Percentiles rank a stretch among this genome's conserved stretches.
These are phyloP conservation scores for Clonostachys solani DNA, from an alignment of 2,329 filamentous ascomycete species.

Conservation along the genomic window DNA sequence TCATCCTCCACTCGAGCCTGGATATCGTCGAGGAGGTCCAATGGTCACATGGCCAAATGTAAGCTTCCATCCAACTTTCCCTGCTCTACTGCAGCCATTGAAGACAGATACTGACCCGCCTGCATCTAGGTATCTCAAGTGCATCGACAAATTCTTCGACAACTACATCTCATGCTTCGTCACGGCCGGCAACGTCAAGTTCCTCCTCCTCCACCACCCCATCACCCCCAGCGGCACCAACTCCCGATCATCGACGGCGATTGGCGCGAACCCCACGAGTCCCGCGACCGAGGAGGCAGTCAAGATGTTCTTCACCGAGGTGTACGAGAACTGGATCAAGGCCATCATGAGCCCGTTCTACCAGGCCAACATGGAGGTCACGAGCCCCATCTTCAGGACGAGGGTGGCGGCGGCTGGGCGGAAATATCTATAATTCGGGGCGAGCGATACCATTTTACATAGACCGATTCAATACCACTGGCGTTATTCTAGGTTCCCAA, in stretches of 20 bases:
- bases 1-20: slow-evolving; percentile 89
- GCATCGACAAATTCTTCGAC: slow-evolving; percentile 94
- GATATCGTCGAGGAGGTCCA: slow-evolving; percentile 96
- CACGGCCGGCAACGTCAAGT: slow-evolving; percentile 87
- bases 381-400: slow-evolving; percentile 79
- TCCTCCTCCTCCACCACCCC: slow-evolving; percentile 89
- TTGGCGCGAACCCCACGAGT: slow-evolving; percentile 79
- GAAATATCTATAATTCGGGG: slow-evolving; percentile 68
- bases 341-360: slow-evolving; percentile 98
- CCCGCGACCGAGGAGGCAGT: slow-evolving; percentile 94
- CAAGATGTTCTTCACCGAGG: slow-evolving; percentile 88
- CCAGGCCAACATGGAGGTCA: slow-evolving; percentile 75
- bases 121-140: slow-evolving; percentile 78
- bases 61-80: slow-evolving; percentile 15
- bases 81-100: not conserved
- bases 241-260: slow-evolving; percentile 55
- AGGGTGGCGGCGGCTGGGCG: slow-evolving; percentile 83
- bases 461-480: too few relatives aligned
- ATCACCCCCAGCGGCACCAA: slow-evolving; percentile 34
- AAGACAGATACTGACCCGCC: not conserved
- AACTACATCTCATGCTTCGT: slow-evolving; percentile 94
- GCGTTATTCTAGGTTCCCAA: too few relatives aligned
- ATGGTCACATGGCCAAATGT: slow-evolving; percentile 86
- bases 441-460: too few relatives aligned
- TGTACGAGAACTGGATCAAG: slow-evolving; percentile 97